Evolutionary conservation across 1,139 yeast genomes (phyloP).

Genomic region (Geotrichum europaeum): DNA sequence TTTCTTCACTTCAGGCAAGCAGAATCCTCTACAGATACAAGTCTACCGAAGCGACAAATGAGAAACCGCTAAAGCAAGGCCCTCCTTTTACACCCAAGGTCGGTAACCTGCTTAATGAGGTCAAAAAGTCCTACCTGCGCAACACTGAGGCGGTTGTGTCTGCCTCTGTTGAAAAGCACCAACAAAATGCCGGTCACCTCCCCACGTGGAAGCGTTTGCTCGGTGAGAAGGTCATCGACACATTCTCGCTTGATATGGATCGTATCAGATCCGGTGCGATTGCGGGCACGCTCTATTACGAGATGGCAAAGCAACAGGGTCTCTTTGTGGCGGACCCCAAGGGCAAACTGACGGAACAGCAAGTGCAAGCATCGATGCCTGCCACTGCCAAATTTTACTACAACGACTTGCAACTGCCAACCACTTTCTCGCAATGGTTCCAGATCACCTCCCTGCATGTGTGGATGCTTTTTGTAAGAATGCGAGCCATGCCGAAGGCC

Average conservation of each 20-base stretch:
- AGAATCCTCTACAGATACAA: background rate
- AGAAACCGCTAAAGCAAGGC: constrained; percentile 4
- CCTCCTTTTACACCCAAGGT: constrained; percentile 15
- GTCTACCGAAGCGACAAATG: constrained; percentile 6
- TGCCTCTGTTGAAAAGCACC: constrained; percentile 10
- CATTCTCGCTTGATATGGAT: constrained; percentile 83
- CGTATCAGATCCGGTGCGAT: constrained; percentile 87
- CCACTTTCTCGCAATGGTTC: constrained; percentile 89
- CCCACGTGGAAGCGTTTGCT: constrained; percentile 64
- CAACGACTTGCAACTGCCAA: constrained; percentile 73
- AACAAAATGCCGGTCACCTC: constrained; percentile 31
- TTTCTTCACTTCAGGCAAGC: background rate
- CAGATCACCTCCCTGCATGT: constrained; percentile 85
- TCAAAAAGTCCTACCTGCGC: constrained; percentile 11
- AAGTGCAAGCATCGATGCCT: constrained; percentile 23
- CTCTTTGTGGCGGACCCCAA: constrained; percentile 53
- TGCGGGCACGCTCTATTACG: constrained; percentile 83
- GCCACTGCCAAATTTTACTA: constrained; percentile 42
- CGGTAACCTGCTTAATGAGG: constrained; percentile 16
- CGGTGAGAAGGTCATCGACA: constrained; percentile 64
- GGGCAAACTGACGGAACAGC: constrained; percentile 15
- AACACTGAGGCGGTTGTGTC: constrained; percentile 11
- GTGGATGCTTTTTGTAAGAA: constrained; percentile 89
- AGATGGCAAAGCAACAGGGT: constrained; percentile 81
- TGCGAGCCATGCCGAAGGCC: constrained; percentile 92